Evolutionary conservation across 1,284 basidiomycete genomes (phyloP), one percentile per base, ranked within the genome.

Genomic region (Boletus smithii): DNA sequence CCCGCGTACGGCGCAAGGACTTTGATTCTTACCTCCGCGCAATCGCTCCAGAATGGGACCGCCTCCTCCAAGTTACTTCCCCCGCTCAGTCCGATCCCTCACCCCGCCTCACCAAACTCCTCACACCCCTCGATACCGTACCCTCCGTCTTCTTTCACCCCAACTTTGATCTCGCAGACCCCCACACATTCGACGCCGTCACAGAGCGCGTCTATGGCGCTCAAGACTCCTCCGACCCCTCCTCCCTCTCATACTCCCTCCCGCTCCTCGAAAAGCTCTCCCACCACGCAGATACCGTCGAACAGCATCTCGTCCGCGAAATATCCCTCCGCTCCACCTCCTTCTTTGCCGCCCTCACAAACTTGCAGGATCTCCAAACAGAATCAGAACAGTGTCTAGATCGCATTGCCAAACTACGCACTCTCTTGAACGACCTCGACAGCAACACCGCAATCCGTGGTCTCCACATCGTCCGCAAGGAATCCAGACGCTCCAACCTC

Each of bases 331-430:
- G 95, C 5, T 92, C 92, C 0, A 82, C 90, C 0, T 93, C 92
- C 3, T 99, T 99, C 79, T 99, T 99, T 63, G 89, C 94, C 1
- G 97, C 95, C 1, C 80, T 99, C 18, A 83, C 91, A 8, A 98
- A 98, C 65, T 75, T 99, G 10, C 91, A 97, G 61, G 88, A 93
- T 54, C 79, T 99, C 5, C 90, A 93, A 60, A 82, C 88, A 5
- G 92, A 97, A 64, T 94, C 92, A 0, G 79, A 85, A 29, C 81
- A 85, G 24, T 95, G 94, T 59, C 73, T 98, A 5, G 69, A 74
- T 20, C 83, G 89, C 45, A 91, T 98, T 52, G 73, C 77, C 4
- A 73, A 81, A 23, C 76, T 99, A 9, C 86, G 89, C 27, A 64
- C 68, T 0, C 79, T 91, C 51, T 74, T 98, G 8, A 74, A 76